A percentile compares a stretch with the other conserved stretches of the same genome.
Evolutionary conservation across 2,329 filamentous ascomycete genomes (phyloP).

Genomic region (Arthroderma uncinatum): DNA sequence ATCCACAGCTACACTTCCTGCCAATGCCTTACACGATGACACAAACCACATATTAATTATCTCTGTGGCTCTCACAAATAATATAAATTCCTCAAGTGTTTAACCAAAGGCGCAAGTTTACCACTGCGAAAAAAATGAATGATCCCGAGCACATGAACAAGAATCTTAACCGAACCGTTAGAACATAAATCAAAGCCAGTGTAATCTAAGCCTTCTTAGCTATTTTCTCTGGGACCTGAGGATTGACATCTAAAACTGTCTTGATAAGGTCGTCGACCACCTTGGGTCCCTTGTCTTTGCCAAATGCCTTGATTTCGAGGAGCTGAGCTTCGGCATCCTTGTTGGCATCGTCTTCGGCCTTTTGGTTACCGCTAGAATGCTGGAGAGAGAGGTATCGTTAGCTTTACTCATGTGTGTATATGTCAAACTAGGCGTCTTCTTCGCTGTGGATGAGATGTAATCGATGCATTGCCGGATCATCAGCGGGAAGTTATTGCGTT

Average conservation of each 20-base stretch:
- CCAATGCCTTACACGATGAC: background rate
- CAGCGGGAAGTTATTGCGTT: constrained; percentile 13
- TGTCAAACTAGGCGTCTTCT: constrained; percentile 50
- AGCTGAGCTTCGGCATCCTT: constrained; percentile 73
- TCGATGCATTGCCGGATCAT: background rate
- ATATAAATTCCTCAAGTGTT: background rate
- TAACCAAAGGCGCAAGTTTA: background rate
- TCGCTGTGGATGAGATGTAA: background rate
- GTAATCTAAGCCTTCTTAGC: constrained; percentile 1
- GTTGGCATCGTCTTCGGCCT: constrained; percentile 66
- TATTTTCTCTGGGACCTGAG: constrained; percentile 48
- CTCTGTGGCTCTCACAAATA: background rate
- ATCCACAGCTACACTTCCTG: background rate
- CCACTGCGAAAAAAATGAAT: background rate
- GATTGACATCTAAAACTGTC: constrained; percentile 75
- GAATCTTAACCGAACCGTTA: background rate
- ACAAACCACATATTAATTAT: background rate
- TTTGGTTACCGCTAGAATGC: constrained; percentile 86
- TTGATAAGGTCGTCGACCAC: constrained; percentile 74
- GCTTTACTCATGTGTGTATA: constrained; percentile 45
- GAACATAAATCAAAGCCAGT: background rate
- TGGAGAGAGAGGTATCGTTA: constrained; percentile 28
- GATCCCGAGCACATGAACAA: background rate
- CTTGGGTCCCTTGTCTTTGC: constrained; percentile 64
- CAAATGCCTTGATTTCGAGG: constrained; percentile 67